Percentiles rank a stretch among this genome's conserved stretches.
These are phyloP conservation scores for Paramecium tetraurelia DNA, from an alignment of 73 alveolate genomes.

Conservation along the genomic window DNA sequence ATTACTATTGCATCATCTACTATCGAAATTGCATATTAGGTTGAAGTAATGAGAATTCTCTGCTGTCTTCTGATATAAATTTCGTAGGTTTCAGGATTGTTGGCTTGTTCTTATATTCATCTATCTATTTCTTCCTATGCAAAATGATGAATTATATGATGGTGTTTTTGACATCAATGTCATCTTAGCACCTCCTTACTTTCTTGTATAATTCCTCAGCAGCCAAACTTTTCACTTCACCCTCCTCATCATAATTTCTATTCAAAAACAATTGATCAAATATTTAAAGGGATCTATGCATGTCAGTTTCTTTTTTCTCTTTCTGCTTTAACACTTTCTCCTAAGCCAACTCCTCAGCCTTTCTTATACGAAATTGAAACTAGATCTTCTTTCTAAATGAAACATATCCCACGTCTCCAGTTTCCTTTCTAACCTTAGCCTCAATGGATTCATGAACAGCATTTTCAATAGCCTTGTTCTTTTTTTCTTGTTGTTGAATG, in stretches of 20 bases:
- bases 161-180: constrained; percentile 11
- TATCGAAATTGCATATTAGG: constrained; percentile 50
- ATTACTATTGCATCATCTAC: neutral
- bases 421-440: constrained; percentile 61
- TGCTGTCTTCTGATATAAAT: constrained; percentile 57
- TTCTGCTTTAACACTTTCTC: constrained; percentile 2
- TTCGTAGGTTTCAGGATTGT: constrained; percentile 17
- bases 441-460: constrained; percentile 63
- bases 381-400: constrained; percentile 51
- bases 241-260: constrained; percentile 31
- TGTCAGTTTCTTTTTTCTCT: constrained; percentile 45
- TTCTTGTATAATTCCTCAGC: constrained; percentile 1
- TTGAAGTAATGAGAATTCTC: constrained; percentile 51
- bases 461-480: constrained; percentile 41
- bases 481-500: constrained; percentile 51
- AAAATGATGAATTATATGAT: neutral
- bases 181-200: constrained; percentile 25
- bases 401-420: constrained; percentile 60
- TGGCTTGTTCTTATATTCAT: constrained; percentile 42
- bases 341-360: constrained; percentile 54
- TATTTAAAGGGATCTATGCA: neutral
- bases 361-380: constrained; percentile 46
- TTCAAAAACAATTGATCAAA: constrained; percentile 16
- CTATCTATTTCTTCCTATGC: constrained; percentile 34
- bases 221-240: constrained; percentile 7